Base-by-base conservation (phyloP, 352 stramenopile genomes). In the Phytophthora fragariaefolia region DNA sequence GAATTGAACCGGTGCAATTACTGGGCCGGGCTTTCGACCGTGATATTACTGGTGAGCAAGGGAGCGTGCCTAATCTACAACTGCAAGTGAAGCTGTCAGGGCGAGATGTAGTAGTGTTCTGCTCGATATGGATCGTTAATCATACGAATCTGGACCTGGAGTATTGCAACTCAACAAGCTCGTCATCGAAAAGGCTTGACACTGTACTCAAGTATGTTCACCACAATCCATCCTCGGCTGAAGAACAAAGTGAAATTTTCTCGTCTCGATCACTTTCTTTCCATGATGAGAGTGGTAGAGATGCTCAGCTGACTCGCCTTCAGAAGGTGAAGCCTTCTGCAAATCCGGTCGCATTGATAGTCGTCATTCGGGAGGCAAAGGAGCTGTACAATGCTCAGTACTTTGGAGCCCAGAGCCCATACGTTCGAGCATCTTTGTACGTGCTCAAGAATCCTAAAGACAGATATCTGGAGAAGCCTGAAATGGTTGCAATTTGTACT, bases 51-150 rank as follows among this genome's bases (percentile, higher is more conserved):
- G 81, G 82, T 60, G 84, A 93, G 42, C 85, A 96, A 66, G 73
- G 77, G 12, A 90, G 83, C 36, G 87, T 96, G 18, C 89, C 89
- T 1, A 91, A 93, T 38, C 51, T 96, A 17, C 89, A 95, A 59
- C 64, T 96, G 17, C 84, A 93, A 68, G 77, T 96, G 22, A 96
- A 96, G 54, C 58, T 93, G 3, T 83, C 76, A 17, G 89, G 85
- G 4, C 79, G 89, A 40, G 89, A 96, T 46, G 73, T 95, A 3
- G 79, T 93, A n/a, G 79, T 95, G 2, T 96, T 92, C 59, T 95
- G 87, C 58, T 93, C 87, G 10, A 82, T 96, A 4, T 96, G 89
- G 89, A 88, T 96, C 58, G 87, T 96, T 12, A 96, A 96, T 30
- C 89, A 96, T 58, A 90, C 85, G 17, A 84, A 86, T 38, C 69